phyloP scores from a whole-genome alignment of 2,329 filamentous ascomycete genomes.

The Verticillium isaacii region DNA sequence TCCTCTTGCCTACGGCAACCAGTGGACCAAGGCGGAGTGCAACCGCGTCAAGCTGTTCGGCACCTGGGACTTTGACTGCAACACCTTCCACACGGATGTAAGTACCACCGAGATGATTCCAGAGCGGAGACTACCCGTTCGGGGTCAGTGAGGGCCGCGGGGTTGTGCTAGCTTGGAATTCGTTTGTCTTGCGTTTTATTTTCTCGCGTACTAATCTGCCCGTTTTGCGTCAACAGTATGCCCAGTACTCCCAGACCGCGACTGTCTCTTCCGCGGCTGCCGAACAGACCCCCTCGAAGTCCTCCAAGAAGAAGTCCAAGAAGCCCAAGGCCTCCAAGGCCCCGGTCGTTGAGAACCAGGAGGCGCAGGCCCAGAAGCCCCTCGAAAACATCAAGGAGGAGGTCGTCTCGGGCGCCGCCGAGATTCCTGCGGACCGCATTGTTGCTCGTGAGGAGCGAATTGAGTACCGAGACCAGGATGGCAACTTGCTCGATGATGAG shows the following conservation, averaged over 20 bases:
- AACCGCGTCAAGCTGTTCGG: constrained; percentile 79
- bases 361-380: constrained; percentile 16
- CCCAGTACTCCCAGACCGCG: constrained; percentile 8
- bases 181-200: background rate
- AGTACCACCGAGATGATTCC: constrained; percentile 44
- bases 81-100: constrained; percentile 83
- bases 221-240: constrained; percentile 2
- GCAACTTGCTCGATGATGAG: constrained; percentile 79
- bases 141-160: constrained; percentile 6
- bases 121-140: constrained; percentile 26
- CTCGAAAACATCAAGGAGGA: constrained; percentile 19
- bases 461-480: constrained; percentile 92
- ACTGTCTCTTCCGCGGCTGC: constrained; percentile 5
- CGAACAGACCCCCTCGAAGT: background rate
- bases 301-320: background rate
- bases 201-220: background rate
- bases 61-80: constrained; percentile 98
- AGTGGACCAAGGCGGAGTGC: constrained; percentile 84
- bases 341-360: background rate
- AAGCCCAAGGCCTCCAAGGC: background rate
- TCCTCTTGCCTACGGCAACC: constrained; percentile 86
- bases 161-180: background rate
- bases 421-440: constrained; percentile 41
- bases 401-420: constrained; percentile 43
- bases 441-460: constrained; percentile 69